Evolutionary conservation across 2,329 filamentous ascomycete genomes (phyloP), one percentile per base, ranked within the genome.

Genomic region (Gaeumannomyces tritici): DNA sequence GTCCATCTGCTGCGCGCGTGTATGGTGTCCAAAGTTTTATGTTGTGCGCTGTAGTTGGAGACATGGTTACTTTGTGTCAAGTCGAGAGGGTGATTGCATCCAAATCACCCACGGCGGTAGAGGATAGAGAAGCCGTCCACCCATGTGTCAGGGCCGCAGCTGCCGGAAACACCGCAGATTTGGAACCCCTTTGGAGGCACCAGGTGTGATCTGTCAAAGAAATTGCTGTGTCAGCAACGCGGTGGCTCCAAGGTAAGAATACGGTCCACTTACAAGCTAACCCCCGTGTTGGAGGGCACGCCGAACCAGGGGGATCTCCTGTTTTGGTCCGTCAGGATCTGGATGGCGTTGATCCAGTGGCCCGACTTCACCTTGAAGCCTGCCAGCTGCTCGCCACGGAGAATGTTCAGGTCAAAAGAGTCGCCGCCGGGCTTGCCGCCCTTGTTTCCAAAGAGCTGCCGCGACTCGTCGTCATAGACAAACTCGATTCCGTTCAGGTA

Each of bases 401-500:
- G 85, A 42, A 90, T 87, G 74, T 98, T 87, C 68, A 98, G 80
- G 21, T 89, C 82, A 75, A 96, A 96, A 57, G 86, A 83, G 69
- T 89, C 87, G 1, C 88, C 88, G 3, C 85, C 86, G 28, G 82
- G 76, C 65, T 88, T 88, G 9, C 88, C 89, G 15, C 89, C 89
- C 62, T 83, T 81, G 70, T 91, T 93, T 55, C 95, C 95, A 77
- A 99, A 96, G 4, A 97, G 74, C 71, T 97, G 91, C 62, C 81
- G 89, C 1, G 90, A 89, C 21, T 84, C 83, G 73, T 98, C 92
- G 70, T 98, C 93, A 71, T 96, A 98, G 64, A 90, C 81, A 74
- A 99, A 98, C 73, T 98, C 93, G 26, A 99, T 74, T 0, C 95
- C 95, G 72, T 96, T 89, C 15, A 98, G 71, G 4, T 88, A 88